Conservation (phyloP, 2,329 filamentous ascomycete species). For the Fusarium sp. region DNA sequence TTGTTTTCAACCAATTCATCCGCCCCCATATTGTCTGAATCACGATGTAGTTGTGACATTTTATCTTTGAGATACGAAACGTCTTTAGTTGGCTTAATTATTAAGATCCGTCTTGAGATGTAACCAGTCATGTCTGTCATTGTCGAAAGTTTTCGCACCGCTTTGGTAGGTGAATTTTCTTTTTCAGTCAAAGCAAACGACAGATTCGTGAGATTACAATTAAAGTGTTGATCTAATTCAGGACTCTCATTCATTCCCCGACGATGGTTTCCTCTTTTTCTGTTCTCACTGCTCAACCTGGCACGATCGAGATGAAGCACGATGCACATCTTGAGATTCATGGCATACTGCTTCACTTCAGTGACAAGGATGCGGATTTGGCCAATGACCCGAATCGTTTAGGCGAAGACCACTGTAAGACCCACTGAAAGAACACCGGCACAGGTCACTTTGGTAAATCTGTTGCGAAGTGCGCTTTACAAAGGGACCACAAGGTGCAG, state of each 20-base stretch:
- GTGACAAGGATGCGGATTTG: background rate
- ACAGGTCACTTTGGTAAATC: background rate
- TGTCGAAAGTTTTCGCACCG: background rate
- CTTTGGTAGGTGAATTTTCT: background rate
- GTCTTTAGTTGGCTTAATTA: too few relatives aligned
- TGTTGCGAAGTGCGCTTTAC: background rate
- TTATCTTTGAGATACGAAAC: background rate
- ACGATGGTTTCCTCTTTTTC: background rate
- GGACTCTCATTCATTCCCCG: background rate
- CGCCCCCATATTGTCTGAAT: background rate
- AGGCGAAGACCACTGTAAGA: background rate
- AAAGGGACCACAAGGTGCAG: background rate
- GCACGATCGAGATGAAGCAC: background rate
- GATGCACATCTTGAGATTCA: background rate
- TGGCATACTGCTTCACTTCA: background rate
- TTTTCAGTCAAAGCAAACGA: background rate
- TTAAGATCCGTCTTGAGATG: background rate
- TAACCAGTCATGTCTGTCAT: background rate
- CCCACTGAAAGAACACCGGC: background rate
- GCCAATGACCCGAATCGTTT: background rate
- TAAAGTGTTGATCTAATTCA: rapidly evolving
- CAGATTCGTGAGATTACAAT: background rate
- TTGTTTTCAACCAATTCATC: background rate
- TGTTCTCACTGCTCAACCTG: background rate
- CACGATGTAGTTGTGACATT: rapidly evolving